Base-by-base conservation (phyloP, 164 flowering plant genomes). In the Aristolochia fimbriata region DNA sequence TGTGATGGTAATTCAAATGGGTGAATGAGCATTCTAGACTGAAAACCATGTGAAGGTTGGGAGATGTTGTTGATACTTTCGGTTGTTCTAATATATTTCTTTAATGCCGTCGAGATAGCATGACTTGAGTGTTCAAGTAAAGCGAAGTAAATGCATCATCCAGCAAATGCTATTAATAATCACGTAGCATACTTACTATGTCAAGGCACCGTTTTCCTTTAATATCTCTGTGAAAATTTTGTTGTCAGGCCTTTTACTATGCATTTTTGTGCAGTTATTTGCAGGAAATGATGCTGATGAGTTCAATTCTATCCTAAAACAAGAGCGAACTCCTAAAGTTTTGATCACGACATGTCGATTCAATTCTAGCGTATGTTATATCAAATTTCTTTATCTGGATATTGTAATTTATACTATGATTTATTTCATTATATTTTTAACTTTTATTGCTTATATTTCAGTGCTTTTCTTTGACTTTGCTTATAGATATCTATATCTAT, bases 261-360 rank as follows among this genome's bases (percentile, higher is more conserved):
- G 21, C 17, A 0, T 20, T 23, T 1, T 14, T 46, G 12, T 47
- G 15, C 80, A 89, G 98, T 74, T 89, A 15, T 90, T 84, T 83
- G 96, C 82, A 19, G 96, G 77, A 31, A 81, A 80, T 71, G 96
- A 90, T 69, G 87, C 80, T 0, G 99, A 93, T 76, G 99, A 90
- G 65, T 90, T 93, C 61, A 83, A 83, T 74, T 30, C 80, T 0
- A 59, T 93, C 58, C 59, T 92, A 58, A 89, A 78, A 58, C 64
- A 66, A 3, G 84, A 82, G 13, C 15, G 16, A 0, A 60, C 68
- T 31, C 87, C 96, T 20, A 93, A 90, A 76, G 74, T 90, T 50
- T 68, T 93, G 77, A 86, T 93, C 62, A 93, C 99, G 0, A 93
- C 97, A 4, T 81, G 83, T 65, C 90, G 97, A 22, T 93, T 82